Percentiles rank a stretch among this genome's conserved stretches.
These are phyloP conservation scores for Paulownia fortunei DNA, from an alignment of 257 asterid species.

Conservation along the genomic window DNA sequence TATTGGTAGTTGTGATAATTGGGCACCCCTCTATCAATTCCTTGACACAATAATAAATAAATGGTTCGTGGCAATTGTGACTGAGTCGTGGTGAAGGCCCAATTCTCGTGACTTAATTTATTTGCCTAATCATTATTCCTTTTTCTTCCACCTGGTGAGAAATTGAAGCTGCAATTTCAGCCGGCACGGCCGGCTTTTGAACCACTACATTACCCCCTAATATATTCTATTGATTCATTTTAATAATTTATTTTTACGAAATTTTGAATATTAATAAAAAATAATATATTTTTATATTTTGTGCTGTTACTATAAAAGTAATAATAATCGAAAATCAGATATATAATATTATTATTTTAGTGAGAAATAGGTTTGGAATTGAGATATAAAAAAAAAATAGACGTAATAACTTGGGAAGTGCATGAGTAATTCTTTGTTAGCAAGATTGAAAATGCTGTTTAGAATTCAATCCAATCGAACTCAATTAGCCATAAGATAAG, in stretches of 20 bases:
- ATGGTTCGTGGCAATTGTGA: constrained; percentile 34
- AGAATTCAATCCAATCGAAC: background rate
- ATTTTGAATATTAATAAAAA: too few relatives aligned
- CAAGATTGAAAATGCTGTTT: too few relatives aligned
- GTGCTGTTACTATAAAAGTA: background rate
- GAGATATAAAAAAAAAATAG: too few relatives aligned
- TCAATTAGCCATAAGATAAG: background rate
- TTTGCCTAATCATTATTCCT: constrained; percentile 17
- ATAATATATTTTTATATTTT: too few relatives aligned
- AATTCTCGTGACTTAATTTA: constrained; percentile 63
- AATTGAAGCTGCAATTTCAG: constrained; percentile 16
- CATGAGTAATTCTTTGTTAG: too few relatives aligned
- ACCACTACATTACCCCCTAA: background rate
- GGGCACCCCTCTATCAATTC: constrained; percentile 20
- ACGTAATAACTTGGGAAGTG: too few relatives aligned
- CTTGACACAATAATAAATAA: constrained; percentile 28
- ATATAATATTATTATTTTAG: too few relatives aligned
- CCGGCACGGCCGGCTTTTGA: constrained; percentile 62
- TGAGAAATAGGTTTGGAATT: background rate
- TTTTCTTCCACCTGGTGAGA: constrained; percentile 40
- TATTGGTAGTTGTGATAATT: constrained; percentile 30
- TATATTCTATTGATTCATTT: background rate
- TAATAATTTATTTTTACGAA: background rate
- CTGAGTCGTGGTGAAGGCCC: constrained; percentile 19
- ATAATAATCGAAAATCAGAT: too few relatives aligned